phyloP scores from a whole-genome alignment of 2,329 filamentous ascomycete species.

The Fusarium foetens region DNA sequence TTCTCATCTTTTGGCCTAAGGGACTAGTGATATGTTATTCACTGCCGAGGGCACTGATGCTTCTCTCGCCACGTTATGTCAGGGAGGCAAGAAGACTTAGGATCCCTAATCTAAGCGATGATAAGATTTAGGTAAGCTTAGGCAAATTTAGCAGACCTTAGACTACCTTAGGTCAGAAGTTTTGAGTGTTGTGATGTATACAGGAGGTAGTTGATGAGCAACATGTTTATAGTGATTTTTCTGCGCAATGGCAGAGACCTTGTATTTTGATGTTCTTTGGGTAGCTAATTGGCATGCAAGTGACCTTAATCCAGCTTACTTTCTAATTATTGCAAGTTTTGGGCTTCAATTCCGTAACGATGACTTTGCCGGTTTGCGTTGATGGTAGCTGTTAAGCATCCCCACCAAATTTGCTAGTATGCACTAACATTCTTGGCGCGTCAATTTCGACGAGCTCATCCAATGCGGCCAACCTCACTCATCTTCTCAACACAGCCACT shows the following conservation, averaged over 20 bases:
- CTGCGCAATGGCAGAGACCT: too few relatives aligned
- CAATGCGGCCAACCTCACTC: background rate
- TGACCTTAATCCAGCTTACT: too few relatives aligned
- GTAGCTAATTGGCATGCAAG: too few relatives aligned
- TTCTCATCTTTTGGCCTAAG: background rate
- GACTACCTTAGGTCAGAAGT: background rate
- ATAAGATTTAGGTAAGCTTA: background rate
- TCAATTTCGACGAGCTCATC: background rate
- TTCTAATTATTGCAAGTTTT: too few relatives aligned
- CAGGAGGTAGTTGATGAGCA: too few relatives aligned
- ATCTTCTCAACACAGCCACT: background rate
- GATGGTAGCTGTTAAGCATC: slow-evolving; percentile 3
- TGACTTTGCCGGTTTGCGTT: background rate
- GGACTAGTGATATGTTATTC: background rate
- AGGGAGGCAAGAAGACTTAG: background rate
- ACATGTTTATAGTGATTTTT: too few relatives aligned
- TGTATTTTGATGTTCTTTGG: too few relatives aligned
- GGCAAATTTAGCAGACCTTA: too few relatives aligned
- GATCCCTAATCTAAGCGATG: background rate
- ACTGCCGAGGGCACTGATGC: background rate
- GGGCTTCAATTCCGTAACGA: too few relatives aligned
- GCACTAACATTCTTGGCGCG: slow-evolving; percentile 15
- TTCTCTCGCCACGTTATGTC: background rate
- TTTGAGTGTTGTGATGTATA: too few relatives aligned
- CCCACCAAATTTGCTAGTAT: background rate